These are phyloP conservation scores for Boletus eberwhitei DNA, from an alignment of 768 basidiomycete species.

Conservation along the genomic window DNA sequence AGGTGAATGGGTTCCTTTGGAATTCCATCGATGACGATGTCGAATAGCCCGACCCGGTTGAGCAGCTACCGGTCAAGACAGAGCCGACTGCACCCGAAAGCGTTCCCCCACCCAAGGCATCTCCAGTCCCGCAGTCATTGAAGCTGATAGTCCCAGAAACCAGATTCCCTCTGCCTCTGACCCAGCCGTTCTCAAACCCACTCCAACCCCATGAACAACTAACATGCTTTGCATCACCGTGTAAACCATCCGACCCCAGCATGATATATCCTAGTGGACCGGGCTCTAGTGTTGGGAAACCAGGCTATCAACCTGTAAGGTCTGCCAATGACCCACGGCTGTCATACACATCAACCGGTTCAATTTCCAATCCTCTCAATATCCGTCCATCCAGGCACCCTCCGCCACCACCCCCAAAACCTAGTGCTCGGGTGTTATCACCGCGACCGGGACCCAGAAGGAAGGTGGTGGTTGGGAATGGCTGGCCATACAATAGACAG, in stretches of 20 bases:
- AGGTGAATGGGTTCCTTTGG: neutral
- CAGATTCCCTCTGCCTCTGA: neutral
- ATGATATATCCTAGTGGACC: conserved; percentile 11
- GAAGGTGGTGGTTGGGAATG: conserved; percentile 42
- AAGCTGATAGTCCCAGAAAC: conserved; percentile 15
- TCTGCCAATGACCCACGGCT: conserved; percentile 31
- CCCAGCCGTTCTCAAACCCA: conserved; percentile 11
- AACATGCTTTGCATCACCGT: conserved; percentile 12
- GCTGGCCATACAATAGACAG: conserved; percentile 42
- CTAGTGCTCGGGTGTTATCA: conserved; percentile 5
- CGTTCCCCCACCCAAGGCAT: conserved; percentile 11
- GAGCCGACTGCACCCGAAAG: conserved; percentile 13
- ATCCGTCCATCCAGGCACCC: conserved; percentile 45
- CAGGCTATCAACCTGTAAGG: conserved; percentile 26
- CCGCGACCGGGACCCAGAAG: conserved; percentile 16
- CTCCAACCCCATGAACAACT: conserved; percentile 12
- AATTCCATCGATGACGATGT: neutral
- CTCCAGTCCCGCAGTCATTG: conserved; percentile 7
- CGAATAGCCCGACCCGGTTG: conserved; percentile 15
- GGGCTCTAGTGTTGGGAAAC: conserved; percentile 17
- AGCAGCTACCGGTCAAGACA: conserved; percentile 18
- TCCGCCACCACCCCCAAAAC: conserved; percentile 12
- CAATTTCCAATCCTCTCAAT: conserved; percentile 50
- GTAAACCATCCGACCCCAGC: conserved; percentile 15
- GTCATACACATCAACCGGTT: conserved; percentile 40